phyloP scores from a whole-genome alignment of 1,139 yeast species.

The Hansenula sp. region DNA sequence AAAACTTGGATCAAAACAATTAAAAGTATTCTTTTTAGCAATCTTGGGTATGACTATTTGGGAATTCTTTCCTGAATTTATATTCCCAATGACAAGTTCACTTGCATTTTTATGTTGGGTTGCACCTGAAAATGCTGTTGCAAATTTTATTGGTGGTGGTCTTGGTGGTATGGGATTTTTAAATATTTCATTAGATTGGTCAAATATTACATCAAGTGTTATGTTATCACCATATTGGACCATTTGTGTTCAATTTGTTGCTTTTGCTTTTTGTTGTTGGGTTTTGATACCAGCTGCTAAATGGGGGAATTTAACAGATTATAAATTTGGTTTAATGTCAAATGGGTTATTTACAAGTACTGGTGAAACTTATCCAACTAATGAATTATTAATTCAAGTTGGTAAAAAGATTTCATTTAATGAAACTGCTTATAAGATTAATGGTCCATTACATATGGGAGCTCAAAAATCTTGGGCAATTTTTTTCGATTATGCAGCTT shows the following conservation, averaged over 20 bases:
- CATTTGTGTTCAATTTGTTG: slow-evolving; percentile 38
- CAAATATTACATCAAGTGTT: slow-evolving; percentile 39
- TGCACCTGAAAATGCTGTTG: slow-evolving; percentile 33
- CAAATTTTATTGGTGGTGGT: slow-evolving; percentile 41
- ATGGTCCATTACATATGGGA: slow-evolving; percentile 23
- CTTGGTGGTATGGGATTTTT: slow-evolving; percentile 42
- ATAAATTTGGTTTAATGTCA: slow-evolving; percentile 36
- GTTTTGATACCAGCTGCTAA: slow-evolving; percentile 37
- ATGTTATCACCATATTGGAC: slow-evolving; percentile 44
- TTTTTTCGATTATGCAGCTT: slow-evolving; percentile 50
- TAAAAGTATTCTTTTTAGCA: slow-evolving; percentile 32
- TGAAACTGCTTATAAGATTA: slow-evolving; percentile 32
- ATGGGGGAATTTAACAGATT: slow-evolving; percentile 29
- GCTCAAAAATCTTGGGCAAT: slow-evolving; percentile 47
- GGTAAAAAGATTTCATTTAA: slow-evolving; percentile 26
- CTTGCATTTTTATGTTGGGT: slow-evolving; percentile 41
- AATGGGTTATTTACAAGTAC: slow-evolving; percentile 30
- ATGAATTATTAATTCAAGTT: slow-evolving; percentile 30
- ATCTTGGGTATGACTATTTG: slow-evolving; percentile 32
- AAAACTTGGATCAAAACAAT: slow-evolving; percentile 20
- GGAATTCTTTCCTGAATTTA: slow-evolving; percentile 40
- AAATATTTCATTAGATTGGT: slow-evolving; percentile 41
- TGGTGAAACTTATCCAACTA: slow-evolving; percentile 35
- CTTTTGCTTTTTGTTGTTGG: slow-evolving; percentile 39
- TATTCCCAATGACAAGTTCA: slow-evolving; percentile 37